A percentile compares a stretch with the other conserved stretches of the same genome.
Conservation (phyloP, 768 basidiomycete genomes). For the Suillus luteus region DNA sequence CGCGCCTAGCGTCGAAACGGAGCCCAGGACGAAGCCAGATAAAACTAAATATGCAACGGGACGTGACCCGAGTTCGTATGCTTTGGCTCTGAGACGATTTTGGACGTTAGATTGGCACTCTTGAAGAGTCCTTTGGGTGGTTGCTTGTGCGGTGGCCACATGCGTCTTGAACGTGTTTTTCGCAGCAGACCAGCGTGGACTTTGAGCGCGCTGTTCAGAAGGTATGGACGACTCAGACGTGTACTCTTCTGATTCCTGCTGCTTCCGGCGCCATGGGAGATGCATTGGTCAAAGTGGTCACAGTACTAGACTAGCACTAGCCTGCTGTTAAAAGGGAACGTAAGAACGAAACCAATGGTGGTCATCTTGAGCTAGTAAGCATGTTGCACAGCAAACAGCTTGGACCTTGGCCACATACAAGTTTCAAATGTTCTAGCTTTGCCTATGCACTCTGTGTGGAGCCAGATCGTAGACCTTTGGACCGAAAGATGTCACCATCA, state of each 20-base stretch:
- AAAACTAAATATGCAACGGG: conserved; percentile 20
- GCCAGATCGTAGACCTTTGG: not conserved
- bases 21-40: conserved; percentile 44
- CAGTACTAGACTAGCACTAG: not conserved
- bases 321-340: not conserved
- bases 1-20: conserved; percentile 36
- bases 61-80: not conserved
- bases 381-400: not conserved
- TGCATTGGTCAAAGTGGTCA: not conserved
- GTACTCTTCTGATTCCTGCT: not conserved
- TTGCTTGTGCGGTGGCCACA: not conserved
- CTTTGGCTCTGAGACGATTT: not conserved
- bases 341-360: not conserved
- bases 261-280: conserved; percentile 2
- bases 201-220: not conserved
- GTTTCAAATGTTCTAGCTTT: not conserved
- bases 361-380: not conserved
- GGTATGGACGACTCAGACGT: not conserved
- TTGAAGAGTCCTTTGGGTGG: not conserved
- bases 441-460: not conserved
- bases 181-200: not conserved
- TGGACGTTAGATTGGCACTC: not conserved
- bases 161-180: not conserved
- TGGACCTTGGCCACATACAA: not conserved
- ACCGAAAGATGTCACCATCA: not conserved